Evolutionary conservation across 306 rosid species (phyloP), one percentile per base, ranked within the genome.

Genomic region (Rosa multiflora): DNA sequence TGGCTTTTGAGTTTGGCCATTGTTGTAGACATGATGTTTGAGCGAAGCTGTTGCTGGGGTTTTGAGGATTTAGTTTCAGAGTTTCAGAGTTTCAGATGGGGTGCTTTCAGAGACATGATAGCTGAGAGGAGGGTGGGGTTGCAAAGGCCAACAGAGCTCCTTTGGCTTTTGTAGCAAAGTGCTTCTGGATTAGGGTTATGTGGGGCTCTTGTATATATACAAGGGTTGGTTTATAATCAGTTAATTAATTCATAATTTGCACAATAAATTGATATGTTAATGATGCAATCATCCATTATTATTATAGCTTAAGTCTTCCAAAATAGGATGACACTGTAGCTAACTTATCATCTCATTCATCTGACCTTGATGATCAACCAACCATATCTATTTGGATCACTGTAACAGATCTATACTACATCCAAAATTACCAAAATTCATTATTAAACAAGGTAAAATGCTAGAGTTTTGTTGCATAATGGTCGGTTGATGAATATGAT

Each of bases 1-100:
- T 79, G 88, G 21, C 73, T 82, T 87, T 83, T 87, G 77, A 84
- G 75, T 84, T 88, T 92, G 53, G 92, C 87, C 97, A 91, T 89
- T 86, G 85, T 74, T 20, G 82, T 77, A 81, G 79, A 73, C 83
- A 83, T 76, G 61, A 37, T 9, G 44, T 44, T 73, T 71, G 72
- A 74, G 82, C 64, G 29, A 75, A 79, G 40, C 67, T 78, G 80
- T 79, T 74, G 83, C 61, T 12, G 62, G 73, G 70, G 68, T 74
- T 73, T 47, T 76, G 55, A 3, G 20, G 47, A 64, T 82, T 37
- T 39, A 69, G 47, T 78, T 63, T 67, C 67, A 55, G 68, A 75
- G 47, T 64, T 81, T 76, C 78, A 70, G 63, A 75, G 47, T 64
- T 81, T 76, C 78, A 70, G 63, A 49, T 55, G 75, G 29, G 69